Percentiles rank a stretch among this genome's conserved stretches.
Evolutionary conservation across 371 early-diverging fungal species (phyloP).

Genomic region (Mucor lusitanicus): DNA sequence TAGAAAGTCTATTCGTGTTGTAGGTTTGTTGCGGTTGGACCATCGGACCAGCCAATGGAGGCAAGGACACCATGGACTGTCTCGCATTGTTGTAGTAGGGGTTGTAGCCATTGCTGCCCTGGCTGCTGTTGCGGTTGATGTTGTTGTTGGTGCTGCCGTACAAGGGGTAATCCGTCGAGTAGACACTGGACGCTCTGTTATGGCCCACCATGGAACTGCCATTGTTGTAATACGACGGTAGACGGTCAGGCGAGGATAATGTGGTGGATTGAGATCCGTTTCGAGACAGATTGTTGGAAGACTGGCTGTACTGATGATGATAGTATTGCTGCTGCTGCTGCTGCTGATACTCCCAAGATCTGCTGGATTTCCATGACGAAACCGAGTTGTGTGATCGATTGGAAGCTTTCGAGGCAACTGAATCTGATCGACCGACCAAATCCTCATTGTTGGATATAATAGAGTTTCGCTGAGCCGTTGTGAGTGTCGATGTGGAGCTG

Average conservation of each 20-base stretch:
- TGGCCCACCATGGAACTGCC: background rate
- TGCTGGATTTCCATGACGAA: constrained; percentile 34
- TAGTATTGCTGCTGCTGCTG: background rate
- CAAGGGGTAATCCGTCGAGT: background rate
- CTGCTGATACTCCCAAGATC: constrained; percentile 20
- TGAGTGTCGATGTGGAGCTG: constrained; percentile 2
- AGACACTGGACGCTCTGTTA: background rate
- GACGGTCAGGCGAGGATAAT: constrained; percentile 23
- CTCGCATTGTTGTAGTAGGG: background rate
- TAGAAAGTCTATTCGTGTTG: constrained; percentile 1
- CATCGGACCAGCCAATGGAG: constrained; percentile 4
- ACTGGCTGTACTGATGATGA: constrained; percentile 16
- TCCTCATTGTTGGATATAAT: constrained; percentile 5
- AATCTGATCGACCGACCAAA: constrained; percentile 32
- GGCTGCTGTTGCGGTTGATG: background rate
- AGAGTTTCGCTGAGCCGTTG: background rate
- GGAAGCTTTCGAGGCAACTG: constrained; percentile 15
- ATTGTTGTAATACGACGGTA: constrained; percentile 14
- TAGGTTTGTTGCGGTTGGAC: background rate
- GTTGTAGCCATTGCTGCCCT: background rate
- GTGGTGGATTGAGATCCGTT: constrained; percentile 25
- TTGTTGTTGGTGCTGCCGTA: background rate
- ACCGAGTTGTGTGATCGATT: constrained; percentile 32
- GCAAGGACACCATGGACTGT: constrained; percentile 3
- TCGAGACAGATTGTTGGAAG: constrained; percentile 29